A percentile compares a stretch with the other conserved stretches of the same genome.
phyloP scores from a whole-genome alignment of 306 rosid genomes.

The Quercus wislizeni region DNA sequence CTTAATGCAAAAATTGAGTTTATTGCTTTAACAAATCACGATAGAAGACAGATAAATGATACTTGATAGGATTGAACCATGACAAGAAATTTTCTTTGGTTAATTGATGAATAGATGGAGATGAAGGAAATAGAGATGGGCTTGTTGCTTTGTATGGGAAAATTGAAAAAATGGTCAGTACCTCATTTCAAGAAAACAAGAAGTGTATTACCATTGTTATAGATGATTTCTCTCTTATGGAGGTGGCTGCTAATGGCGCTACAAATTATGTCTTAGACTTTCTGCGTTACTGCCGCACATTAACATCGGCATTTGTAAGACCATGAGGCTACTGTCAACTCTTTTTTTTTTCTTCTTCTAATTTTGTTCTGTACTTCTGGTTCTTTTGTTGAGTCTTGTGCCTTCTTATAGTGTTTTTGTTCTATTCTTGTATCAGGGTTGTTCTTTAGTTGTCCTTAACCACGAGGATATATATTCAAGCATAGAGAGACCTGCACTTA shows the following conservation, averaged over 20 bases:
- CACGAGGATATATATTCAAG: conserved; percentile 71
- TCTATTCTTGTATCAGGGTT: conserved; percentile 51
- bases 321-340: neutral
- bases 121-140: conserved; percentile 44
- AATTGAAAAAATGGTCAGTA: conserved; percentile 46
- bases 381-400: conserved; percentile 9
- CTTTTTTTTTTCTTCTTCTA: neutral
- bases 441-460: conserved; percentile 66
- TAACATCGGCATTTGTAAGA: conserved; percentile 77
- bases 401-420: conserved; percentile 7
- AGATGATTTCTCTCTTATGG: conserved; percentile 78
- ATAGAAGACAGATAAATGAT: neutral
- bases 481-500: conserved; percentile 55
- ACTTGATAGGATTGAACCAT: conserved; percentile 6
- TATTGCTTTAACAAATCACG: neutral
- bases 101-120: conserved; percentile 37
- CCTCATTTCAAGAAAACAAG: conserved; percentile 47
- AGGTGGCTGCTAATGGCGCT: conserved; percentile 82
- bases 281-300: conserved; percentile 78
- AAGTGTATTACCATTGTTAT: conserved; percentile 52
- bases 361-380: neutral
- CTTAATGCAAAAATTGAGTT: neutral
- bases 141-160: conserved; percentile 65
- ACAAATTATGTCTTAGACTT: conserved; percentile 76
- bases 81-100: conserved; percentile 15